phyloP scores from a whole-genome alignment of 148 eudicot species.

The Tetragonia tetragonoides region DNA sequence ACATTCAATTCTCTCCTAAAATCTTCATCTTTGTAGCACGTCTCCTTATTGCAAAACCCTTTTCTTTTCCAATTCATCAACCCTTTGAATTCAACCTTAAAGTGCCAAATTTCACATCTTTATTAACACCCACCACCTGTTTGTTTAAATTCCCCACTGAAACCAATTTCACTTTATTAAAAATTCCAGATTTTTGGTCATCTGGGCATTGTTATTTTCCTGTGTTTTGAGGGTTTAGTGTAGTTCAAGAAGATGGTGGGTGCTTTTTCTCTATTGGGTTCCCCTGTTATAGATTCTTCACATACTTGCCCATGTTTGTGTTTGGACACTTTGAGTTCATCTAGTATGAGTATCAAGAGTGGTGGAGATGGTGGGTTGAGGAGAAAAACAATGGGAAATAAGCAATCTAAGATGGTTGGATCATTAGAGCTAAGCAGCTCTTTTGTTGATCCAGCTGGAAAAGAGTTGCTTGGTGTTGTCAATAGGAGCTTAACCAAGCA shows the following conservation, averaged over 20 bases:
- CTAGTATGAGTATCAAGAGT: slow-evolving; percentile 38
- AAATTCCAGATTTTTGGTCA: slow-evolving; percentile 7
- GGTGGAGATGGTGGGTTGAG: slow-evolving; percentile 25
- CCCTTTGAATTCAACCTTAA: slow-evolving; percentile 19
- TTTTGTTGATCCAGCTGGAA: slow-evolving; percentile 32
- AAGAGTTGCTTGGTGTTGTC: slow-evolving; percentile 22
- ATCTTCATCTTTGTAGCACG: slow-evolving; percentile 2
- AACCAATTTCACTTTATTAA: slow-evolving; percentile 2
- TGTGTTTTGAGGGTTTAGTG: slow-evolving; percentile 15
- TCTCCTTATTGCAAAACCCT: slow-evolving; percentile 18
- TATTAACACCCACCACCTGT: slow-evolving; percentile 29
- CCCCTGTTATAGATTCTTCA: slow-evolving; percentile 60
- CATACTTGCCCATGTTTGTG: slow-evolving; percentile 64
- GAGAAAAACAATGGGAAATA: slow-evolving; percentile 22
- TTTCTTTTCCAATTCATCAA: slow-evolving; percentile 23
- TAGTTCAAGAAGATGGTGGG: slow-evolving; percentile 49
- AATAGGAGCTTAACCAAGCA: slow-evolving; percentile 43
- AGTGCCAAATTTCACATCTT: slow-evolving; percentile 1
- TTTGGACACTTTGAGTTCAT: slow-evolving; percentile 50
- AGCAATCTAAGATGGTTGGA: slow-evolving; percentile 21
- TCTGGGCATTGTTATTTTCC: slow-evolving; percentile 27
- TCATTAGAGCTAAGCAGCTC: slow-evolving; percentile 30
- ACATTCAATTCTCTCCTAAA: slow-evolving; percentile 15
- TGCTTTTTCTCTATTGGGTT: slow-evolving; percentile 59
- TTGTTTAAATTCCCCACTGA: slow-evolving; percentile 29